These are phyloP conservation scores for Arachis monticola DNA, from an alignment of 331 rosid genomes.

Conservation along the genomic window DNA sequence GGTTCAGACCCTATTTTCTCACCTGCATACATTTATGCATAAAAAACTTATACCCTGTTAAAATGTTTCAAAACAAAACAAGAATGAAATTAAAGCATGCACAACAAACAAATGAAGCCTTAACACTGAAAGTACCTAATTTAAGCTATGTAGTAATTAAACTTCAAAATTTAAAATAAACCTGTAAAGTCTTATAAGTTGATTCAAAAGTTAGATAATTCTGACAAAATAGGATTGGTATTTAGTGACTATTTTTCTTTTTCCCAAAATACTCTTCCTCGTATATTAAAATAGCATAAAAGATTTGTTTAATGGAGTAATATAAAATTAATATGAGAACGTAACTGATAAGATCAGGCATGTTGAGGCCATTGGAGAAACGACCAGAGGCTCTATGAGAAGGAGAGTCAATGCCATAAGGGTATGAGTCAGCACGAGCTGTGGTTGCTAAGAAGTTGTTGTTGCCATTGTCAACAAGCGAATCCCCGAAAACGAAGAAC, in stretches of 20 bases:
- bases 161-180: too few species aligned
- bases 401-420: constrained; percentile 45
- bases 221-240: too few species aligned
- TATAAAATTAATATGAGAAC: not conserved
- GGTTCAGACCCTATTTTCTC: constrained; percentile 46
- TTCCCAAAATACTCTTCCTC: too few species aligned
- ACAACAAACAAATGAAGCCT: too few species aligned
- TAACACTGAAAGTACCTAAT: too few species aligned
- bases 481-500: constrained; percentile 44
- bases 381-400: constrained; percentile 46
- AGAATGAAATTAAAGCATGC: too few species aligned
- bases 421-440: constrained; percentile 42
- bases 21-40: constrained; percentile 14
- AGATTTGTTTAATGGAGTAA: not conserved
- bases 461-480: constrained; percentile 45
- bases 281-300: too few species aligned
- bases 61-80: not conserved
- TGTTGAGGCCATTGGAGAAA: constrained; percentile 52
- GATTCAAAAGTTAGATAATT: too few species aligned
- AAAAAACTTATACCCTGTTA: not conserved
- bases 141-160: too few species aligned
- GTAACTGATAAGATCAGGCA: constrained; percentile 45
- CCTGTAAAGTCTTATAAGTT: too few species aligned
- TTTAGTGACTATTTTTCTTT: too few species aligned
- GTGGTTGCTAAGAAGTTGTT: constrained; percentile 48